Base-by-base conservation (phyloP, 2,329 filamentous ascomycete species). In the Colletotrichum endophyticum region DNA sequence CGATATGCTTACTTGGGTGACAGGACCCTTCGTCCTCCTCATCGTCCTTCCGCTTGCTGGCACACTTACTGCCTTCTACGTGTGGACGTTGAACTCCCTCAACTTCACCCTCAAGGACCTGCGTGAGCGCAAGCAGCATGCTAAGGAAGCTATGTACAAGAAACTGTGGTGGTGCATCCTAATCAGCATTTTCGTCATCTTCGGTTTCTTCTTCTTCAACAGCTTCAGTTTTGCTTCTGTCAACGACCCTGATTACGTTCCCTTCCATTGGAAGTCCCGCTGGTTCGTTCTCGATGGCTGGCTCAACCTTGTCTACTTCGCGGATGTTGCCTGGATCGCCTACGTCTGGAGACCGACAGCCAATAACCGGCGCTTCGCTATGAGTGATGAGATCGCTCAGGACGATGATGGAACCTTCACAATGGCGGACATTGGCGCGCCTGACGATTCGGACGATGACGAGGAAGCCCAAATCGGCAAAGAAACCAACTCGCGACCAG, bases 101-200 rank as follows among this genome's bases (percentile, higher is more conserved):
- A 98, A 96, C 84, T 90, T 94, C 74, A 99, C 97, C 0, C 96
- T 99, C 88, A 99, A 98, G 86, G 96, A 99, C 81, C 91, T 99
- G n/a, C 91, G 94, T 72, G 95, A 98, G 82, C 94, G 97, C 79
- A 98, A 98, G 86, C 97, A 99, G 86, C 94, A 95, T 81, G 94
- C 94, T 81, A 99, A 99, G 84, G 95, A 96, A 64, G 86, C 92
- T 85, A 99, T 99, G 98, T 99, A 99, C 87, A 96, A 95, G 87
- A 98, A 98, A 85, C 92, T 99, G 16, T 99, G 98, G 96, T 99
- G 96, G 96, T 96, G 95, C 84, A 98, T 99, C 76, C 89, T 99
- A 62, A 89, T 92, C 78, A 98, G 95, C 84, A 98, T 99, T 83
- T 87, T 99, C 66, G 95, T 99, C 80, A 98, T 99, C 80, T 99